Conservation (phyloP, 2,329 filamentous ascomycete genomes). For the Exophiala alcalophila region DNA sequence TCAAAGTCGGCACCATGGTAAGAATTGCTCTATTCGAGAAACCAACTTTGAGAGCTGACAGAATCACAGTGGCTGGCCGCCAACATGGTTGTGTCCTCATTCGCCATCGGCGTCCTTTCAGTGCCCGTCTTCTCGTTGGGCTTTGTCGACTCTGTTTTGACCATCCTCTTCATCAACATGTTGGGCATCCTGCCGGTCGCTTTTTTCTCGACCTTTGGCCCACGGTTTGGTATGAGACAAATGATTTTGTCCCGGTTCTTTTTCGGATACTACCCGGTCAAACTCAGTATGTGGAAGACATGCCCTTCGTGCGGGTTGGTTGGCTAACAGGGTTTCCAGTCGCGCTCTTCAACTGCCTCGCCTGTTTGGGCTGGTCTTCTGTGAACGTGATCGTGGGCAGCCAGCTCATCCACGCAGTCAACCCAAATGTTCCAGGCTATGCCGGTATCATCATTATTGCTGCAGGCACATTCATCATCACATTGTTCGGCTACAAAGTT, state of each 20-base stretch:
- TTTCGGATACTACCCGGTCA: slow-evolving; percentile 70
- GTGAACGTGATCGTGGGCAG: slow-evolving; percentile 79
- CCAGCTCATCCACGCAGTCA: slow-evolving; percentile 72
- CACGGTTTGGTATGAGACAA: slow-evolving; percentile 70
- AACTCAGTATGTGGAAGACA: slow-evolving; percentile 69
- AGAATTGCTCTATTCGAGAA: slow-evolving; percentile 33
- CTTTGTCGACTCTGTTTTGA: slow-evolving; percentile 69
- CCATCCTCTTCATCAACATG: slow-evolving; percentile 72
- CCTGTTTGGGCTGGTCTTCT: slow-evolving; percentile 65
- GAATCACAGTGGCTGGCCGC: slow-evolving; percentile 65
- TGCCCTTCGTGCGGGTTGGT: slow-evolving; percentile 50
- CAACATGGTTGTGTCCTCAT: slow-evolving; percentile 74
- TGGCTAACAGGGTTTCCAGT: slow-evolving; percentile 12
- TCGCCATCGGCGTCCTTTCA: slow-evolving; percentile 70
- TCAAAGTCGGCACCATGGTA: slow-evolving; percentile 71
- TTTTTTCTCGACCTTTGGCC: slow-evolving; percentile 75
- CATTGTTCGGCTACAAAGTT: slow-evolving; percentile 71
- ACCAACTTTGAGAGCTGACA: background rate
- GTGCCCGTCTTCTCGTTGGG: slow-evolving; percentile 67
- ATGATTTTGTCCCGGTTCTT: slow-evolving; percentile 78
- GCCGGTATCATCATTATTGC: slow-evolving; percentile 74
- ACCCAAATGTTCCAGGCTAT: slow-evolving; percentile 61
- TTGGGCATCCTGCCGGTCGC: slow-evolving; percentile 69
- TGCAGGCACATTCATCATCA: slow-evolving; percentile 63
- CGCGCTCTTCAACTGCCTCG: slow-evolving; percentile 41